Evolutionary conservation across 2,329 filamentous ascomycete genomes (phyloP).

Genomic region (Dothistroma septosporum): DNA sequence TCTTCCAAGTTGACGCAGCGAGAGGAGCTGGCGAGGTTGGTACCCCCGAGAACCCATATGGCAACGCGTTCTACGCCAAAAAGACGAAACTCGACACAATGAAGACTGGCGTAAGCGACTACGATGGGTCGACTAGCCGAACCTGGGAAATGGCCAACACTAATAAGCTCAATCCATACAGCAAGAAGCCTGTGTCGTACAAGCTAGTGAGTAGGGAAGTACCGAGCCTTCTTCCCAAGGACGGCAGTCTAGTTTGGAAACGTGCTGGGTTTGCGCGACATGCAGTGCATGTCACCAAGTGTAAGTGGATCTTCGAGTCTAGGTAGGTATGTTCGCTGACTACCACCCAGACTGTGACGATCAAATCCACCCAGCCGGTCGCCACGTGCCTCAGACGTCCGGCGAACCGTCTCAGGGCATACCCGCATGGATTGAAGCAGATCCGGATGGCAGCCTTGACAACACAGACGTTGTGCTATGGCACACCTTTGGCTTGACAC

Average conservation of each 20-base stretch:
- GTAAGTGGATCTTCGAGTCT: constrained; percentile 49
- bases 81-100: constrained; percentile 74
- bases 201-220: constrained; percentile 88
- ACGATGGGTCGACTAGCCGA: constrained; percentile 70
- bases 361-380: constrained; percentile 78
- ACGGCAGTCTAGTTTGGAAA: constrained; percentile 80
- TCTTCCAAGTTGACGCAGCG: constrained; percentile 77
- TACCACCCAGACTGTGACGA: constrained; percentile 62
- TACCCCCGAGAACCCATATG: constrained; percentile 77
- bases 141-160: constrained; percentile 92
- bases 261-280: constrained; percentile 82
- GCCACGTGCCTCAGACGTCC: constrained; percentile 82
- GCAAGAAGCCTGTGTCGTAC: constrained; percentile 77
- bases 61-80: constrained; percentile 84
- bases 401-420: constrained; percentile 72
- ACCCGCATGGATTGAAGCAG: constrained; percentile 68
- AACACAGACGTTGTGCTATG: constrained; percentile 86
- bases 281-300: constrained; percentile 83
- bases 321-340: background rate
- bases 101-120: constrained; percentile 67
- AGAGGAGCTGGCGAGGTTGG: constrained; percentile 70
- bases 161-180: constrained; percentile 78
- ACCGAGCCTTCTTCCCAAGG: constrained; percentile 71
- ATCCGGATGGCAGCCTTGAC: constrained; percentile 64
- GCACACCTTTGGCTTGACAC: constrained; percentile 89